Percentiles rank a stretch among this genome's conserved stretches.
These are phyloP conservation scores for Diaporthe aspalathi DNA, from an alignment of 2,329 filamentous ascomycete species.

Conservation along the genomic window DNA sequence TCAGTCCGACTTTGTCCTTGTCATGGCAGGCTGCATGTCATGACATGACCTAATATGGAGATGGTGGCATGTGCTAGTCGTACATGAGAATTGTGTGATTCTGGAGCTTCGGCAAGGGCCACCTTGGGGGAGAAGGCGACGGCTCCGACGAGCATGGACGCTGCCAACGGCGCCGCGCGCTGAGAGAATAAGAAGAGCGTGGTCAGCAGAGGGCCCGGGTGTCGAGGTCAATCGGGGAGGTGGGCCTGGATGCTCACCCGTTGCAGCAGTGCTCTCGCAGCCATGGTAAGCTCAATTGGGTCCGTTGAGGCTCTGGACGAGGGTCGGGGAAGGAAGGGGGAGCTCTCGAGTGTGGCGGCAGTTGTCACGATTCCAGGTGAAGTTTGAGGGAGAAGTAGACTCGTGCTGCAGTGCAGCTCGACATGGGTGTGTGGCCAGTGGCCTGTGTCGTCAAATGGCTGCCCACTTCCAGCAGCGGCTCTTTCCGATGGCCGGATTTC, in stretches of 20 bases:
- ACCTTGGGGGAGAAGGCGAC: slow-evolving; percentile 60
- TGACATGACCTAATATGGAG: background rate
- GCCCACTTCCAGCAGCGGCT: slow-evolving; percentile 34
- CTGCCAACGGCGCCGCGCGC: slow-evolving; percentile 66
- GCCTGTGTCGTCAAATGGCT: slow-evolving; percentile 14
- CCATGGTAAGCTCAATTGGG: slow-evolving; percentile 67
- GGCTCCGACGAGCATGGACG: slow-evolving; percentile 61
- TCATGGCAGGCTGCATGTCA: background rate
- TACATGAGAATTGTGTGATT: slow-evolving; percentile 35
- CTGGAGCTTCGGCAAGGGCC: slow-evolving; percentile 64
- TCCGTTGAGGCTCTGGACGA: slow-evolving; percentile 34
- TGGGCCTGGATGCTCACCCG: slow-evolving; percentile 55
- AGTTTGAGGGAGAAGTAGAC: slow-evolving; percentile 24
- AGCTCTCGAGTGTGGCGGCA: slow-evolving; percentile 27
- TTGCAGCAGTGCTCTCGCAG: slow-evolving; percentile 69
- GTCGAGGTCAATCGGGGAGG: slow-evolving; percentile 38
- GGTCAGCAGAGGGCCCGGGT: slow-evolving; percentile 30
- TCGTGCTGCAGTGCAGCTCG: background rate
- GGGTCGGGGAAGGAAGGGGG: slow-evolving; percentile 12
- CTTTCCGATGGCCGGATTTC: slow-evolving; percentile 39
- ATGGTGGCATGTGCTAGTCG: background rate
- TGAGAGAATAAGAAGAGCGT: slow-evolving; percentile 51
- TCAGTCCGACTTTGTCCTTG: slow-evolving; percentile 34
- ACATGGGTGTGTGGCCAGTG: slow-evolving; percentile 28
- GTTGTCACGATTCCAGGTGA: slow-evolving; percentile 27